A percentile compares a stretch with the other conserved stretches of the same genome.
phyloP scores from a whole-genome alignment of 495 filamentous ascomycete genomes.

The Viridothelium virens region DNA sequence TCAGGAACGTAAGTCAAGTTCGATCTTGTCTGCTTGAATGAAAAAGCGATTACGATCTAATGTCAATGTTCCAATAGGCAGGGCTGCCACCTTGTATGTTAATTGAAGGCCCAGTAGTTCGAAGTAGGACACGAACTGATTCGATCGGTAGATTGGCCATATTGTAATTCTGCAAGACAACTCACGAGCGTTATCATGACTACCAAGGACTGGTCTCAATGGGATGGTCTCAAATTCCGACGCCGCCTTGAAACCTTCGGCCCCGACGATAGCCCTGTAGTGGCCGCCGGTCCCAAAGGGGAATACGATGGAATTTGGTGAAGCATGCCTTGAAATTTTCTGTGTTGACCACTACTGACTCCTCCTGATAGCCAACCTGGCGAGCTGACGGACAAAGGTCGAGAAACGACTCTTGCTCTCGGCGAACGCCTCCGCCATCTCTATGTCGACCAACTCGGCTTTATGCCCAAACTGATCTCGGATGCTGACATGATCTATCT shows the following conservation, averaged over 20 bases:
- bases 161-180: constrained; percentile 68
- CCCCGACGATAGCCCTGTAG: constrained; percentile 56
- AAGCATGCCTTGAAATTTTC: constrained; percentile 16
- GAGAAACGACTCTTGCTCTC: constrained; percentile 73
- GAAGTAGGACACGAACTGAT: constrained; percentile 18
- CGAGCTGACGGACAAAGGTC: constrained; percentile 79
- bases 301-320: constrained; percentile 71
- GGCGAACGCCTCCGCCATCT: constrained; percentile 71
- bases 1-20: constrained; percentile 59
- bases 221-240: constrained; percentile 66
- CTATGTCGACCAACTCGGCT: constrained; percentile 81
- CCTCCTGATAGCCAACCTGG: constrained; percentile 54
- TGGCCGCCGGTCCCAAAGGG: constrained; percentile 56
- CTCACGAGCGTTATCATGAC: constrained; percentile 64
- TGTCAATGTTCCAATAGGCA: constrained; percentile 38
- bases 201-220: constrained; percentile 48
- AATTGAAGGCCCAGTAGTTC: constrained; percentile 9
- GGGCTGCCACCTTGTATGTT: constrained; percentile 63
- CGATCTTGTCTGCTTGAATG: neutral
- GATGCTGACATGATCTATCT: constrained; percentile 71
- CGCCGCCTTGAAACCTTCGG: constrained; percentile 77
- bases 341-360: neutral
- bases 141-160: constrained; percentile 68
- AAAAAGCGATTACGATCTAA: constrained; percentile 26
- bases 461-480: constrained; percentile 63